phyloP scores from a whole-genome alignment of 1,284 basidiomycete genomes.

The Prillingera fragicola region DNA sequence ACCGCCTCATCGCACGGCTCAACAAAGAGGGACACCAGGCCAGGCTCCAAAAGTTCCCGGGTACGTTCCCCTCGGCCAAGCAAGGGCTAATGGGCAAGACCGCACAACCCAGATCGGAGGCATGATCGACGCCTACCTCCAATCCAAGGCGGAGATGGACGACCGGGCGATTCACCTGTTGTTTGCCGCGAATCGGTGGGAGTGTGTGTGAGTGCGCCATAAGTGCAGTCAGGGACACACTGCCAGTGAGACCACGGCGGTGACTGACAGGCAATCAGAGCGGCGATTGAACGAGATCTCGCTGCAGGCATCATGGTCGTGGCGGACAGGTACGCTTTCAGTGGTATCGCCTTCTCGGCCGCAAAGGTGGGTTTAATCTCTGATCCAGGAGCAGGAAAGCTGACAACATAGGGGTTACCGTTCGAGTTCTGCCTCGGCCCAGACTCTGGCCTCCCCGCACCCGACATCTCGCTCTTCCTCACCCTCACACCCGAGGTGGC shows the following conservation, averaged over 20 bases:
- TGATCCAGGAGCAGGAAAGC: neutral
- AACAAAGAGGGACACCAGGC: constrained; percentile 30
- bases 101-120: constrained; percentile 84
- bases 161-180: constrained; percentile 89
- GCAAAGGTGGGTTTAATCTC: constrained; percentile 60
- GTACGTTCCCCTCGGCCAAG: constrained; percentile 50
- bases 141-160: constrained; percentile 75
- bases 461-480: constrained; percentile 84
- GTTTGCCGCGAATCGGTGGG: constrained; percentile 97
- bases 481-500: constrained; percentile 71
- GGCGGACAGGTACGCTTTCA: constrained; percentile 94
- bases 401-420: constrained; percentile 49
- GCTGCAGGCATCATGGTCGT: constrained; percentile 66
- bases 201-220: constrained; percentile 64
- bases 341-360: constrained; percentile 88
- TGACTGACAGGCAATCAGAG: constrained; percentile 54
- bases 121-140: constrained; percentile 91
- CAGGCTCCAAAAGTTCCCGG: constrained; percentile 72
- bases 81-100: constrained; percentile 54
- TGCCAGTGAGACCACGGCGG: neutral
- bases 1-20: constrained; percentile 57
- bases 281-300: constrained; percentile 61
- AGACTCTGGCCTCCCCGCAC: constrained; percentile 77
- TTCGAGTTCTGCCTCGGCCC: constrained; percentile 76
- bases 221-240: neutral